Evolutionary conservation across 495 filamentous ascomycete species (phyloP).

Genomic region (Ascobolus immersus): DNA sequence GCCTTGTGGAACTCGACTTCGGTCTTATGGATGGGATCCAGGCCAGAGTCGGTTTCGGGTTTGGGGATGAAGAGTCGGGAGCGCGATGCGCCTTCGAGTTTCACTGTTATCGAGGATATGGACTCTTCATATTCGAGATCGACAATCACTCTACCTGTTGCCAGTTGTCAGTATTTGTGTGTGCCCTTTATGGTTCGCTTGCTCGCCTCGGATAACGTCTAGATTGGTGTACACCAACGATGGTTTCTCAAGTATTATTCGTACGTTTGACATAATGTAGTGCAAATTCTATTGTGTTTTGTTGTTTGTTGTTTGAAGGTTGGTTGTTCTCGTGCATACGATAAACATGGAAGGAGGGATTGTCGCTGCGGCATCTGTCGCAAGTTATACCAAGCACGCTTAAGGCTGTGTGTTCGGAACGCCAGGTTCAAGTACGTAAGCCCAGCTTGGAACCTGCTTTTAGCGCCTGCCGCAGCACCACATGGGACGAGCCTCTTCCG

Average conservation of each 20-base stretch:
- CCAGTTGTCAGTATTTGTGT: background rate
- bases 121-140: slow-evolving; percentile 34
- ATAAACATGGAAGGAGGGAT: too few relatives aligned
- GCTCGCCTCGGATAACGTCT: slow-evolving; percentile 43
- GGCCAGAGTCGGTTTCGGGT: slow-evolving; percentile 20
- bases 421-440: too few relatives aligned
- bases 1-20: slow-evolving; percentile 64
- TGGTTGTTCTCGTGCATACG: too few relatives aligned
- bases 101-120: slow-evolving; percentile 60
- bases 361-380: too few relatives aligned
- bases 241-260: slow-evolving; percentile 47
- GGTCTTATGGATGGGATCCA: slow-evolving; percentile 31
- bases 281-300: too few relatives aligned
- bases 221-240: slow-evolving; percentile 69
- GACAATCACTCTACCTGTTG: slow-evolving; percentile 33
- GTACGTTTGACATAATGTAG: slow-evolving; percentile 56
- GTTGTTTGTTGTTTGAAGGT: too few relatives aligned
- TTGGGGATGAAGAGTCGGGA: slow-evolving; percentile 10
- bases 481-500: too few relatives aligned
- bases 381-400: too few relatives aligned
- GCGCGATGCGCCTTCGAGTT: slow-evolving; percentile 50
- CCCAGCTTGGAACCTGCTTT: too few relatives aligned
- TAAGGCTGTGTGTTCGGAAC: too few relatives aligned
- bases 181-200: background rate
- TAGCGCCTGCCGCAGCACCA: too few relatives aligned